Base-by-base conservation (phyloP, 225 moss, liverwort and hornwort genomes). In the Rhytidiadelphus loreus region DNA sequence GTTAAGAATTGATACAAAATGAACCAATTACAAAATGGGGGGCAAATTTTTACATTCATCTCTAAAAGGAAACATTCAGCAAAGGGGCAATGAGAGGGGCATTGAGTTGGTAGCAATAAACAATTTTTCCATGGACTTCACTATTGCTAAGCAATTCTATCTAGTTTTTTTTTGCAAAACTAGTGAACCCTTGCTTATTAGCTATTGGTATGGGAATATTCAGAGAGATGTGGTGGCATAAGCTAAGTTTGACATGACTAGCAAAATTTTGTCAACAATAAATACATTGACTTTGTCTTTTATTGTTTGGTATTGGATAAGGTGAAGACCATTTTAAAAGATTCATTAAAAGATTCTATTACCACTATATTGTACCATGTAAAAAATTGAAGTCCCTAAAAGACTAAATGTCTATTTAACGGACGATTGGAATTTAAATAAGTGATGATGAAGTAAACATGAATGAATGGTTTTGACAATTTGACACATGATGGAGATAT, bases 51-150 rank as follows among this genome's bases (percentile, higher is more conserved):
- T 37, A 24, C 1, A 24, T 55, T 14, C 16, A n/a, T n/a, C 3
- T 53, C 0, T 0, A 8, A 0, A 53, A 53, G 0, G 2, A 37
- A 35, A 9, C 8, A 0, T 77, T 53, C 0, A n/a, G 0, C 37
- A 4, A 77, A 25, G 25, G 77, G 15, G 1, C 8, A 53, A 46
- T 50, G 33, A 53, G 1, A 13, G 17, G 32, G 5, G 7, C 12
- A 50, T 50, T 75, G 33, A 30, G 7, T 69, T 32, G 17, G 11
- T 30, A 30, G 16, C 11, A 73, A 33, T 52, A 3, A 22, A 33
- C 0, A 52, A 33, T 22, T 52, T 2, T 33, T 1, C 9, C 1
- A 1, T 21, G 2, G 2, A 0, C 12, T 0, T 48, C 7, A 43
- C 12, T 48, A 52, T 14, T 32, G 6, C 16, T 71, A 43, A 0